Evolutionary conservation across 495 filamentous ascomycete species (phyloP).

Genomic region (Friedmanniomyces simplex): DNA sequence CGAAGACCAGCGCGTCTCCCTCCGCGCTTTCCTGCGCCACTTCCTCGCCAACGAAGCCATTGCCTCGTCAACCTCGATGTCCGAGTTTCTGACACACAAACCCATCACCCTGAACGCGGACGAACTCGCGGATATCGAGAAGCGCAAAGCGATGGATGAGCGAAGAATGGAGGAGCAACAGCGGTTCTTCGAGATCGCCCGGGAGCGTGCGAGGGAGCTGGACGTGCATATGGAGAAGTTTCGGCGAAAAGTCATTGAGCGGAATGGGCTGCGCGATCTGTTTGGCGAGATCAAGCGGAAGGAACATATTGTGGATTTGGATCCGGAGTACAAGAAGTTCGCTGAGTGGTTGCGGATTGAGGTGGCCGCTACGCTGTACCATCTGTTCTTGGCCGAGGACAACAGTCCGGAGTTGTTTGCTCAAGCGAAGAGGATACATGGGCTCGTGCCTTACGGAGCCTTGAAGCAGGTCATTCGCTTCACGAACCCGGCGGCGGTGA

Average conservation of each 20-base stretch:
- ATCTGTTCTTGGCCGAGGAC: conserved; percentile 94
- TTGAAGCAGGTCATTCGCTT: conserved; percentile 95
- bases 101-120: conserved; percentile 67
- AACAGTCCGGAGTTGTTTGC: conserved; percentile 94
- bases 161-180: conserved; percentile 84
- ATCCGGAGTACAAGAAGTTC: conserved; percentile 93
- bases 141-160: conserved; percentile 74
- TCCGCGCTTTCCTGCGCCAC: conserved; percentile 78
- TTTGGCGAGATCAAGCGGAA: conserved; percentile 89
- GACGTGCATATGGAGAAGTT: conserved; percentile 97
- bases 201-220: conserved; percentile 78
- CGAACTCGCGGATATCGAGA: conserved; percentile 66
- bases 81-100: conserved; percentile 63
- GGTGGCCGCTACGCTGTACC: conserved; percentile 92
- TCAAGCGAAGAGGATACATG: conserved; percentile 86
- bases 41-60: conserved; percentile 75
- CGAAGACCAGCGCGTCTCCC: conserved; percentile 83
- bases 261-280: conserved; percentile 84
- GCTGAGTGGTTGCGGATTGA: conserved; percentile 98
- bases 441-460: conserved; percentile 79
- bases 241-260: conserved; percentile 61
- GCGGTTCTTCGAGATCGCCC: conserved; percentile 88
- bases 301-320: conserved; percentile 71
- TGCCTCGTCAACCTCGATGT: conserved; percentile 67
- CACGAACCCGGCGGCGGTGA: conserved; percentile 90